Evolutionary conservation across 1,284 basidiomycete genomes (phyloP).

Genomic region (Tausonia pullulans): DNA sequence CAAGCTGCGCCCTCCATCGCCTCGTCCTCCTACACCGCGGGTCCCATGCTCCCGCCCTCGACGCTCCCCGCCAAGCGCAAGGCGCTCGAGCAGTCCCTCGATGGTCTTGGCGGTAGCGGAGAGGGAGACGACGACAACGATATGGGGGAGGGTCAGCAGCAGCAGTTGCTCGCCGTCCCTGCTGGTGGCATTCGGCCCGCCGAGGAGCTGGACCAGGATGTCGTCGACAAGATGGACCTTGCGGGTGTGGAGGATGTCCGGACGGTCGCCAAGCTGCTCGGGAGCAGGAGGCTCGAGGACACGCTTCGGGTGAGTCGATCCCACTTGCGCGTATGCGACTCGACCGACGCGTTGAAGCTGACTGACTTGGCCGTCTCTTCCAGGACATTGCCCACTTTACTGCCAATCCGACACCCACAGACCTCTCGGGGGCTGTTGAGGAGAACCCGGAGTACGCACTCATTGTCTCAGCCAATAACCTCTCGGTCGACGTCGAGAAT

Average conservation of each 20-base stretch:
- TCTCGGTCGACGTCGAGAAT: conserved; percentile 97
- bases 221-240: conserved; percentile 85
- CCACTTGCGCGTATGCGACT: no score
- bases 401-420: conserved; percentile 58
- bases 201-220: conserved; percentile 83
- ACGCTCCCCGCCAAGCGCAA: conserved; percentile 23
- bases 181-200: conserved; percentile 84
- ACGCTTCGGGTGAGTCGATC: conserved; percentile 54
- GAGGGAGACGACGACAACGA: conserved; percentile 32
- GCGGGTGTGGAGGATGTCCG: conserved; percentile 67
- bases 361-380: background rate
- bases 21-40: conserved; percentile 6
- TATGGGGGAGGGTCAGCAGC: conserved; percentile 34
- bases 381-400: conserved; percentile 84
- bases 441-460: conserved; percentile 92
- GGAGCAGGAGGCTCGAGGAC: conserved; percentile 71
- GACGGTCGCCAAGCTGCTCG: conserved; percentile 79
- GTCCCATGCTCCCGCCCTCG: conserved; percentile 29
- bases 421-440: conserved; percentile 67
- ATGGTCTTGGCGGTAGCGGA: conserved; percentile 17
- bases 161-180: conserved; percentile 49
- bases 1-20: conserved; percentile 18
- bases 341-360: background rate
- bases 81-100: conserved; percentile 25
- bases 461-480: conserved; percentile 94